These are phyloP conservation scores for Candida pseudoglaebosa DNA, from an alignment of 805 yeast genomes.

Conservation along the genomic window DNA sequence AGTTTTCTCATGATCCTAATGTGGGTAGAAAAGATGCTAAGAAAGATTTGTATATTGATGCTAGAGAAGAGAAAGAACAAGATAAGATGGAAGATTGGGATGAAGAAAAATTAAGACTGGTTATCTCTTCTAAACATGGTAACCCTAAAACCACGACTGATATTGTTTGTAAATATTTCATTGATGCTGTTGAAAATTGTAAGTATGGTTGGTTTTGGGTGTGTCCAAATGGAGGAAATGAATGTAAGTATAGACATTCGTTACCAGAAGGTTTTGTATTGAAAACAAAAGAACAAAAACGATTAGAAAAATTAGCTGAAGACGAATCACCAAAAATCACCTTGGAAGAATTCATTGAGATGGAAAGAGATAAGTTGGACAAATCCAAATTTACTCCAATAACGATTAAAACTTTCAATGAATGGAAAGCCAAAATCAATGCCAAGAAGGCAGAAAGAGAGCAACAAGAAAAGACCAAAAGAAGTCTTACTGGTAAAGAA, in stretches of 20 bases:
- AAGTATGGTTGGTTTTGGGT: conserved; percentile 99
- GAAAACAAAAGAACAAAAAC: conserved; percentile 94
- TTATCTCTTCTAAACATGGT: conserved; percentile 88
- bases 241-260: conserved; percentile 92
- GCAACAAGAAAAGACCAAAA: conserved; percentile 30
- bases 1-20: conserved; percentile 84
- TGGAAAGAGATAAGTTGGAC: conserved; percentile 85
- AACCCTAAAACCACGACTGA: conserved; percentile 93
- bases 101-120: conserved; percentile 86
- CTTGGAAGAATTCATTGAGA: conserved; percentile 91
- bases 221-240: conserved; percentile 91
- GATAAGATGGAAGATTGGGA: conserved; percentile 98
- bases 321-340: conserved; percentile 88
- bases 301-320: conserved; percentile 78
- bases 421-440: conserved; percentile 76
- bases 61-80: conserved; percentile 62
- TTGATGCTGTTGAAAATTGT: conserved; percentile 95
- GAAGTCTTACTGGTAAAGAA: conserved; percentile 63
- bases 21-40: conserved; percentile 85
- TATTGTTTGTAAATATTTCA: conserved; percentile 87
- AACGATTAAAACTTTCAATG: conserved; percentile 70
- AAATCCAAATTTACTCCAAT: conserved; percentile 77
- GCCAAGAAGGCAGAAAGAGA: conserved; percentile 48
- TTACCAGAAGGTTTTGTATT: conserved; percentile 95
- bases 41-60: conserved; percentile 90